These are phyloP conservation scores for Talinum fruticosum DNA, from an alignment of 148 eudicot species.

Conservation along the genomic window DNA sequence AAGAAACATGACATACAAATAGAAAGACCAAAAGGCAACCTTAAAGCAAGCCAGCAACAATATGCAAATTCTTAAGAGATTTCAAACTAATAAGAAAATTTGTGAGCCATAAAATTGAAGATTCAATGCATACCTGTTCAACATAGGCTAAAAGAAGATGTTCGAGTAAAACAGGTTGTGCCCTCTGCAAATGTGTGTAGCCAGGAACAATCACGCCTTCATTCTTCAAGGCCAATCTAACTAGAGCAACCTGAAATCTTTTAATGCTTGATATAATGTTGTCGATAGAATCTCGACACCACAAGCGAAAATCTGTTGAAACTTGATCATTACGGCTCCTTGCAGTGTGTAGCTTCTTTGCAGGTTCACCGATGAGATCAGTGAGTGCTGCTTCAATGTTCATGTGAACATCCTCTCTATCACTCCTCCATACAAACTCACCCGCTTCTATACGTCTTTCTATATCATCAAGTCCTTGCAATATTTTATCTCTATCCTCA, in stretches of 20 bases:
- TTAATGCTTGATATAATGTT: constrained; percentile 45
- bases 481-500: constrained; percentile 62
- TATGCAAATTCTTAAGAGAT: no score
- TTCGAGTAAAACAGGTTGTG: constrained; percentile 84
- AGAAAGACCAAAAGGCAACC: neutral
- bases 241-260: constrained; percentile 78
- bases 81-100: neutral
- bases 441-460: constrained; percentile 75
- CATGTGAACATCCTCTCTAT: constrained; percentile 99
- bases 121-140: constrained; percentile 64
- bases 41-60: neutral
- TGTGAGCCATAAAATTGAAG: neutral
- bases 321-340: constrained; percentile 99
- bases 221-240: constrained; percentile 72
- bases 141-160: constrained; percentile 94
- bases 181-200: constrained; percentile 95
- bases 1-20: neutral
- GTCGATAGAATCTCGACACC: constrained; percentile 96
- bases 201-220: constrained; percentile 94
- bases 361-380: constrained; percentile 96
- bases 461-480: constrained; percentile 70
- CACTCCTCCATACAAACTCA: constrained; percentile 86
- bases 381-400: constrained; percentile 98
- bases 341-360: constrained; percentile 97
- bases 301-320: constrained; percentile 85